phyloP scores from a whole-genome alignment of 2,329 filamentous ascomycete species.

The Cladosporium velox region DNA sequence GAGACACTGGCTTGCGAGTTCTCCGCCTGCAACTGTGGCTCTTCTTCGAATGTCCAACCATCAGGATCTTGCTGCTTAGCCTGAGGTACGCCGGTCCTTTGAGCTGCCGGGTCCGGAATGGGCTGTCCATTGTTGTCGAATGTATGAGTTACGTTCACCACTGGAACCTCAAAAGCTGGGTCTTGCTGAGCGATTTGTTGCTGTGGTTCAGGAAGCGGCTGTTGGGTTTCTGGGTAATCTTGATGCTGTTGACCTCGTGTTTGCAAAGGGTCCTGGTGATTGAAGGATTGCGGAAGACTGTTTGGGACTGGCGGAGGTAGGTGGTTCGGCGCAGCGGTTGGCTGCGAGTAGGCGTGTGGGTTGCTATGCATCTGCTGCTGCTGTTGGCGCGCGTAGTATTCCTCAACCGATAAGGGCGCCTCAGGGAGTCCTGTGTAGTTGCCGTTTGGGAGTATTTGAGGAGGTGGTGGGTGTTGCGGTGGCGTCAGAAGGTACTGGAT shows the following conservation, averaged over 20 bases:
- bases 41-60: constrained; percentile 92
- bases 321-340: constrained; percentile 59
- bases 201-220: constrained; percentile 38
- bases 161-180: constrained; percentile 55
- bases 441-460: constrained; percentile 45
- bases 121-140: constrained; percentile 61
- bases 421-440: constrained; percentile 46
- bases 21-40: constrained; percentile 59
- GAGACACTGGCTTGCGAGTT: constrained; percentile 53
- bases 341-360: constrained; percentile 33
- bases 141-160: constrained; percentile 59
- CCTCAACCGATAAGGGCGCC: constrained; percentile 59
- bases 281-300: constrained; percentile 30
- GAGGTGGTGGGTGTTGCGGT: constrained; percentile 61
- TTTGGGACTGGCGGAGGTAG: constrained; percentile 51
- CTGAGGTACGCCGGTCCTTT: constrained; percentile 23
- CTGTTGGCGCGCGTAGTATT: constrained; percentile 60
- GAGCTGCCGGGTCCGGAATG: constrained; percentile 46
- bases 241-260: constrained; percentile 35
- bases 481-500: constrained; percentile 68
- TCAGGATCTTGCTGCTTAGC: constrained; percentile 56
- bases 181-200: constrained; percentile 30
- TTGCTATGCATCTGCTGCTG: constrained; percentile 35
- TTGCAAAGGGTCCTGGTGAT: constrained; percentile 25
- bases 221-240: constrained; percentile 40